These are phyloP conservation scores for Cryptosporidium xiaoi DNA, from an alignment of 169 alveolate genomes.

Conservation along the genomic window DNA sequence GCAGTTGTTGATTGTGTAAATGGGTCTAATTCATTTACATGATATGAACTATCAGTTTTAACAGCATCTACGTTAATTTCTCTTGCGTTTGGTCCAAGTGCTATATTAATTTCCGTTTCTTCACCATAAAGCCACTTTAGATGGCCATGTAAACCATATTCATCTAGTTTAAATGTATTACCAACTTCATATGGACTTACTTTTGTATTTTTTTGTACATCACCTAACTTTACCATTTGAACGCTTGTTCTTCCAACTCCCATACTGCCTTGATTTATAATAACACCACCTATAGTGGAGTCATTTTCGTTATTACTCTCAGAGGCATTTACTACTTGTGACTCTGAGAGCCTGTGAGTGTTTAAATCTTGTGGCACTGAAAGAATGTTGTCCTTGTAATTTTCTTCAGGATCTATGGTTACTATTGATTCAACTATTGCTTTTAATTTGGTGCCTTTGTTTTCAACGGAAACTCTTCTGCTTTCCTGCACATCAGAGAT, in stretches of 20 bases:
- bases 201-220: not conserved
- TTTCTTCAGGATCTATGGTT: constrained; percentile 21
- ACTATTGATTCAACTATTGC: constrained; percentile 49
- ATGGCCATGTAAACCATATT: constrained; percentile 63
- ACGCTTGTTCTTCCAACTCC: constrained; percentile 60
- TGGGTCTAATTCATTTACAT: constrained; percentile 60
- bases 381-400: not conserved
- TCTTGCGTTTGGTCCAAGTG: constrained; percentile 55
- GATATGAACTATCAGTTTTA: constrained; percentile 45
- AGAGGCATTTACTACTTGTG: constrained; percentile 12
- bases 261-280: constrained; percentile 7
- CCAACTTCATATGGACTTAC: not conserved
- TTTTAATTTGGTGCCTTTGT: not conserved
- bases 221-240: constrained; percentile 36
- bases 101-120: constrained; percentile 60
- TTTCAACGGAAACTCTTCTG: not conserved
- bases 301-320: constrained; percentile 5
- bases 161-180: constrained; percentile 49
- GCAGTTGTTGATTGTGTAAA: constrained; percentile 45
- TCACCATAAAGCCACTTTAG: constrained; percentile 70
- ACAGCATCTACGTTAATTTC: constrained; percentile 35
- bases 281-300: not conserved
- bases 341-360: constrained; percentile 23
- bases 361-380: not conserved
- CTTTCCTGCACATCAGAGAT: not conserved